These are phyloP conservation scores for Vigna nakashimae DNA, from an alignment of 306 rosid species.

Conservation along the genomic window DNA sequence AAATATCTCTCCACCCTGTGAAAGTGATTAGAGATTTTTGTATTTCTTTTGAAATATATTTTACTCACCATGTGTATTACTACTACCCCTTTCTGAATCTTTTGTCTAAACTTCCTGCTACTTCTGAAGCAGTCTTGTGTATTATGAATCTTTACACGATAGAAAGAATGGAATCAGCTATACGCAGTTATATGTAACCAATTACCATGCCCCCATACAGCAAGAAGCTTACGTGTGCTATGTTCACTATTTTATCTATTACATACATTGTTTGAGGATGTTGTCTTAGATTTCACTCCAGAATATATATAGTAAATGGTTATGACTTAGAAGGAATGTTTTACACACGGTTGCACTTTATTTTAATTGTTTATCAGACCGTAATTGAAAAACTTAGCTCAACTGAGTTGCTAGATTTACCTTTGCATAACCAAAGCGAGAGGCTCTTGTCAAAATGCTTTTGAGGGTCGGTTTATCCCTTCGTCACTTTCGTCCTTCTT, in stretches of 20 bases:
- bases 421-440: neutral
- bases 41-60: constrained; percentile 36
- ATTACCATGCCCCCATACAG: constrained; percentile 1
- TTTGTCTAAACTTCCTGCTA: constrained; percentile 47
- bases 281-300: constrained; percentile 31
- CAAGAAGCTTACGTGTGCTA: constrained; percentile 11
- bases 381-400: neutral
- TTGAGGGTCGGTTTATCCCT: constrained; percentile 11
- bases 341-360: neutral
- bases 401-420: constrained; percentile 4
- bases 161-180: constrained; percentile 52
- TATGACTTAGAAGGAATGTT: neutral
- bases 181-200: constrained; percentile 11
- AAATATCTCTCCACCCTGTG: constrained; percentile 35
- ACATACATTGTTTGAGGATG: constrained; percentile 5
- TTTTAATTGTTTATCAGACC: neutral
- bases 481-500: constrained; percentile 40
- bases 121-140: constrained; percentile 67
- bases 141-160: constrained; percentile 61
- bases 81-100: constrained; percentile 44
- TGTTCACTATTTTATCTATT: constrained; percentile 30
- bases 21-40: constrained; percentile 48
- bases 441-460: constrained; percentile 18
- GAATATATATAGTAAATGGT: constrained; percentile 1
- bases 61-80: constrained; percentile 45